Evolutionary conservation across 148 eudicot species (phyloP), one percentile per base, ranked within the genome.

Genomic region (Camellia sinensis): DNA sequence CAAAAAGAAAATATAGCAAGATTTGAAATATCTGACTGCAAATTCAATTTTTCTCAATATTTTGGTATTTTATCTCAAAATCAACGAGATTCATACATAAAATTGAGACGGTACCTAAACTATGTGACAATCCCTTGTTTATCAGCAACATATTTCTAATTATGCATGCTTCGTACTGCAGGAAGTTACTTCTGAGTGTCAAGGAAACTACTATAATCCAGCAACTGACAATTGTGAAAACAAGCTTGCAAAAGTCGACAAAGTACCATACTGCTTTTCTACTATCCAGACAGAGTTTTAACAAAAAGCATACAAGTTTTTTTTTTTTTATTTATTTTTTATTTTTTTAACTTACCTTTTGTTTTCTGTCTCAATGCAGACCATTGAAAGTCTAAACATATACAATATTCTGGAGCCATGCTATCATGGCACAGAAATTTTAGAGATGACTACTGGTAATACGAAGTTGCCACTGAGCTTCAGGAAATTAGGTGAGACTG

Each of bases 381-480:
- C 80, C 57, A 70, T 96, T 71, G 82, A 76, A 21, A 88, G 79
- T 75, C 80, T 94, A 74, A 96, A 96, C 84, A 86, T 90, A 70
- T 96, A 96, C 71, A 83, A 96, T 89, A 96, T 92, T 71, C 82
- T 96, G 9, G 99, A 96, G 79, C 99, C 98, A 19, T 96, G 99
- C 85, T 94, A 92, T 79, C 98, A 96, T 53, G 84, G 77, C 45
- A 8, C 91, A 19, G 77, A 7, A 60, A 65, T 79, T 37, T 46
- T 73, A 59, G 82, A 74, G 48, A 81, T 80, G 48, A 79, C 66
- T 22, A 77, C 76, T 29, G 76, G 37, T 62, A 76, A 80, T 61
- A 21, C 78, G 7, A 92, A 82, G 41, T 59, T 94, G 79, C 98
- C 99, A 18, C 62, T 78, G 8, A 96, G 98, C 88, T 96, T 96